A percentile compares a stretch with the other conserved stretches of the same genome.
Conservation (phyloP, 306 rosid genomes). For the Vigna unguiculata region DNA sequence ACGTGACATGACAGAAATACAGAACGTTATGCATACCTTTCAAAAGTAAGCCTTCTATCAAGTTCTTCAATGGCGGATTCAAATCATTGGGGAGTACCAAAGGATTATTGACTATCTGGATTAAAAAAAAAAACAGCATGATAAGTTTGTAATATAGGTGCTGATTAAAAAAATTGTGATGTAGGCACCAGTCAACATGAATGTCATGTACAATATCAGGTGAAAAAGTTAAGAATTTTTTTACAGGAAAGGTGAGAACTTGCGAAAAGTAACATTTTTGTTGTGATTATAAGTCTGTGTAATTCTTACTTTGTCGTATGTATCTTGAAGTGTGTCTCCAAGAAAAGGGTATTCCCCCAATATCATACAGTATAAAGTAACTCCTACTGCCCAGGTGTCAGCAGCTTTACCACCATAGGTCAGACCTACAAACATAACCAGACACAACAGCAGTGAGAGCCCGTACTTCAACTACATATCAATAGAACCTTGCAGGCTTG, state of each 20-base stretch:
- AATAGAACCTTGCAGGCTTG: constrained; percentile 31
- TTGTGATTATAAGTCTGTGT: neutral
- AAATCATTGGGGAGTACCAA: constrained; percentile 73
- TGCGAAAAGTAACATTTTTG: neutral
- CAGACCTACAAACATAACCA: constrained; percentile 59
- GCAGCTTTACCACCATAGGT: constrained; percentile 88
- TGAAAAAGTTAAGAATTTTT: neutral
- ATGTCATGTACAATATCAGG: constrained; percentile 6
- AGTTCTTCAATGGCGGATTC: constrained; percentile 69
- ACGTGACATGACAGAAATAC: neutral
- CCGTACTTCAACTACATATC: neutral
- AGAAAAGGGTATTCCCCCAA: constrained; percentile 92
- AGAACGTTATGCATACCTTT: constrained; percentile 65
- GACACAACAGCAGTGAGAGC: constrained; percentile 31
- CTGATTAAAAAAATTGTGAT: neutral
- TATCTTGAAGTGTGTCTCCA: constrained; percentile 97
- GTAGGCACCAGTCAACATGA: constrained; percentile 20
- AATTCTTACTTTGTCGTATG: constrained; percentile 82
- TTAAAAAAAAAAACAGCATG: constrained; percentile 31
- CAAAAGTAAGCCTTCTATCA: constrained; percentile 86
- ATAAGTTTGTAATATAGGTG: neutral
- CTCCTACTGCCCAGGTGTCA: constrained; percentile 98
- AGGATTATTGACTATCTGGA: constrained; percentile 86
- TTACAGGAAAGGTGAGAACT: neutral
- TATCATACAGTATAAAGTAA: constrained; percentile 92